Conservation (phyloP, 2,329 filamentous ascomycete species). For the Epichloe elymi region DNA sequence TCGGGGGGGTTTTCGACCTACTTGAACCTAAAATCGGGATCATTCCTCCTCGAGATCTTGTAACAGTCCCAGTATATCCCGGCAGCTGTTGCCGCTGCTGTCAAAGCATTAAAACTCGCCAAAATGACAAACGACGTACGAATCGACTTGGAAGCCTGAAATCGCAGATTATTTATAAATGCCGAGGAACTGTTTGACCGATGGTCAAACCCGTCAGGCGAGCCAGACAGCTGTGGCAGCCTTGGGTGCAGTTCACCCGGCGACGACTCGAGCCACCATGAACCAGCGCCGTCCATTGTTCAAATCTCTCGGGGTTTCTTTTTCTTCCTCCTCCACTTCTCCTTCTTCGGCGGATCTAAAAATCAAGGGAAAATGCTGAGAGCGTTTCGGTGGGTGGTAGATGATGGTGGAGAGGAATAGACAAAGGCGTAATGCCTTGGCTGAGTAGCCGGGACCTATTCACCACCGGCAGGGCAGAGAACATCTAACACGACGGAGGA, state of each 20-base stretch:
- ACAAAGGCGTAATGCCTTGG: conserved; percentile 2
- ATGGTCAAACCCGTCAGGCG: conserved; percentile 15
- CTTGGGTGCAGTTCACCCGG: conserved; percentile 6
- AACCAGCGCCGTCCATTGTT: conserved; percentile 3
- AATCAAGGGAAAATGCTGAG: background rate
- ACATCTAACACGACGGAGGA: background rate
- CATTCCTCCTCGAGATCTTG: conserved; percentile 27
- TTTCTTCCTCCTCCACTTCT: background rate
- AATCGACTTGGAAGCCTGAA: conserved; percentile 41
- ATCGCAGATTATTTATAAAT: conserved; percentile 37
- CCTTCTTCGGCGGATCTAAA: background rate
- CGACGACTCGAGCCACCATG: conserved; percentile 3
- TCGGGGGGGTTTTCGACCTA: conserved; percentile 11
- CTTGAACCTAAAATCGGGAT: conserved; percentile 29
- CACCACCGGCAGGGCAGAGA: background rate
- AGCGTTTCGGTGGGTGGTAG: background rate
- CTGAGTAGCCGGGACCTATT: conserved; percentile 1
- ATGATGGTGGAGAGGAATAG: background rate
- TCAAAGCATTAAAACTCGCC: conserved; percentile 46
- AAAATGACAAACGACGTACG: conserved; percentile 49
- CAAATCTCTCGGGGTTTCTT: background rate
- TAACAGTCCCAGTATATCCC: conserved; percentile 47
- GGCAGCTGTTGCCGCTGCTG: conserved; percentile 40
- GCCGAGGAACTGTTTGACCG: conserved; percentile 29
- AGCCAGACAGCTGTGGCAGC: conserved; percentile 3